phyloP scores from a whole-genome alignment of 345 rosid species.

The Hibiscus mutabilis region DNA sequence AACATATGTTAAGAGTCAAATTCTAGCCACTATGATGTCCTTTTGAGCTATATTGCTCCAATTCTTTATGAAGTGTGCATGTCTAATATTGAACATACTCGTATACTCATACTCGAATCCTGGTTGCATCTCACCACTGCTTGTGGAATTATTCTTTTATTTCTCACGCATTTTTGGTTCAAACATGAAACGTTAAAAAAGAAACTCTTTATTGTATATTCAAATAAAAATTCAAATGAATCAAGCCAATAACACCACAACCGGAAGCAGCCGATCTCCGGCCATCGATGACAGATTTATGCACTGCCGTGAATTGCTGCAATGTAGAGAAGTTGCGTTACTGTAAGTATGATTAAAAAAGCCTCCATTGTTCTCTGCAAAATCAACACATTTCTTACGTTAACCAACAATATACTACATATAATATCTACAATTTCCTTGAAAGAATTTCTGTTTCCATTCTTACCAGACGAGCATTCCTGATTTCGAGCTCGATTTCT shows the following conservation, averaged over 20 bases:
- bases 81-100: not conserved
- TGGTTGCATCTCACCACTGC: no score
- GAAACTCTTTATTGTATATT: slow-evolving; percentile 1
- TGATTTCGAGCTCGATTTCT: slow-evolving; percentile 59
- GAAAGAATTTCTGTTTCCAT: not conserved
- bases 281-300: not conserved
- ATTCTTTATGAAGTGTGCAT: not conserved
- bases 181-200: not conserved
- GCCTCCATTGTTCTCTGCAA: slow-evolving; percentile 99
- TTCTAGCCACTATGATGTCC: no score
- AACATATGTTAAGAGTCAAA: no score
- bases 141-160: no score
- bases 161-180: not conserved
- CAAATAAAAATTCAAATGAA: slow-evolving; percentile 10
- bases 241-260: slow-evolving; percentile 5
- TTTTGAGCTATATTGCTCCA: no score
- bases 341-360: slow-evolving; percentile 72
- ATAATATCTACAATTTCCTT: not conserved
- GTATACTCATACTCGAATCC: not conserved
- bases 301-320: slow-evolving; percentile 52
- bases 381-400: not conserved
- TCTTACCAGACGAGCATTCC: slow-evolving; percentile 81
- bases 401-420: not conserved
- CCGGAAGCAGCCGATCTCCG: not conserved
- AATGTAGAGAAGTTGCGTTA: slow-evolving; percentile 71